Base-by-base conservation (phyloP, 768 basidiomycete species). In the Suillus lakei region DNA sequence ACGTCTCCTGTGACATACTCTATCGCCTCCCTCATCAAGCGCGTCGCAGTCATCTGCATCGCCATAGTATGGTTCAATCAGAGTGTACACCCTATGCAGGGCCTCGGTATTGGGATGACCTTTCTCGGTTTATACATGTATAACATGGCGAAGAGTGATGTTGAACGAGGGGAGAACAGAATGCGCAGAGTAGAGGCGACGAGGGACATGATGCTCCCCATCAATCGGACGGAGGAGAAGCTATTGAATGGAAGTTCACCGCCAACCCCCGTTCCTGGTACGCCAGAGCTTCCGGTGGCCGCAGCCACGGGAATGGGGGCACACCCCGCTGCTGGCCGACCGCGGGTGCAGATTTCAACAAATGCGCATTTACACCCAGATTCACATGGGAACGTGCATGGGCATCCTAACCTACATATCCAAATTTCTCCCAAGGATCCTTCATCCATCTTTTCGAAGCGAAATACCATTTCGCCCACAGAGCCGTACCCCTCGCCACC, bases 1-100 rank as follows among this genome's bases (percentile, higher is more conserved):
- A 97, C 95, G 3, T 98, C 97, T 13, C 97, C 98, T 23, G 98
- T 99, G 70, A 99, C 98, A 0, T 99, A 99, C 79, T 97, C 95
- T 61, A 99, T 99, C 76, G 98, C 98, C 3, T 98, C 95, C 4
- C 88, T 99, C 72, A 88, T 98, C 81, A 99, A 99, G 79, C 95
- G 98, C 30, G 96, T 99, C 63, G 95, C 90, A 54, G 98, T 99
- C 72, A 99, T 99, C 73, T 96, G 95, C 81, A 92, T 98, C 71
- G 98, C 98, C 23, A 93, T 99, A 74, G 82, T 96, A 60, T 99
- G 97, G 97, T 99, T 98, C 81, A 89, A 85, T 63, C 97, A 98
- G 80, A 74, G 83, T 41, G 87, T 98, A 21, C 91, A 96, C 66
- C 87, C 86, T 12, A 72, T 98, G 23, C 96, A 98, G 78, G 96